Evolutionary conservation across 495 filamentous ascomycete species (phyloP), one percentile per base, ranked within the genome.

Genomic region (Ascodesmis nigricans): DNA sequence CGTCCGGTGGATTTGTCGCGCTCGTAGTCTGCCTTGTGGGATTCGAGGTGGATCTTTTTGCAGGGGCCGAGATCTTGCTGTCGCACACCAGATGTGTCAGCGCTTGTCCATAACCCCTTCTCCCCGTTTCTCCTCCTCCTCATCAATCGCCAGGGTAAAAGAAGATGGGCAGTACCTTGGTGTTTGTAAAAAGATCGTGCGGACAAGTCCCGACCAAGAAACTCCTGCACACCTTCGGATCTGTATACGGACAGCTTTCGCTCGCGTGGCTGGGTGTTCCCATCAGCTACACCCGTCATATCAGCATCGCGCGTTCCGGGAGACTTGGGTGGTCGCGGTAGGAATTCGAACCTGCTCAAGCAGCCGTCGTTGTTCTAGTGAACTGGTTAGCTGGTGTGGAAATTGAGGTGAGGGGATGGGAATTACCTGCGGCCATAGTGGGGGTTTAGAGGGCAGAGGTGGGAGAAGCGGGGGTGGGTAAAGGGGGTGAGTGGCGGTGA

Each of bases 171-270:
- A 17, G 17, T 46, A 47, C 44, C 26, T 92, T 95, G 25, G 87
- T 99, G 60, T 99, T 99, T 41, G 83, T 95, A 68, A 99, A 99
- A 52, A 95, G 82, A 59, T 99, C 87, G 61, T 93, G 84, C 3
- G 87, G 87, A 54, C 87, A 99, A 25, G 78, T 91, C 44, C 87
- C 87, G 41, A 69, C 80, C 33, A 99, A 67, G 58, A 82, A 93
- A 37, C 81, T 91, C 34, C 81, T 79, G 61, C 87, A 99, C 43
- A 91, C 78, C 59, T 91, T 92, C 21, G 75, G 63, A 57, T 99
- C 90, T 29, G 78, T 87, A 43, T 95, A 74, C 29, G 76, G 71
- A 50, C 92, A 40, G 11, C 40, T 42, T 11, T 48, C 47, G 28
- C 39, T 45, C 8, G 44, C 42, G 39, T 50, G 41, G 25, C 49